Evolutionary conservation across 192 early-diverging fungal genomes (phyloP).

Genomic region (Ambispora gerdemannii): DNA sequence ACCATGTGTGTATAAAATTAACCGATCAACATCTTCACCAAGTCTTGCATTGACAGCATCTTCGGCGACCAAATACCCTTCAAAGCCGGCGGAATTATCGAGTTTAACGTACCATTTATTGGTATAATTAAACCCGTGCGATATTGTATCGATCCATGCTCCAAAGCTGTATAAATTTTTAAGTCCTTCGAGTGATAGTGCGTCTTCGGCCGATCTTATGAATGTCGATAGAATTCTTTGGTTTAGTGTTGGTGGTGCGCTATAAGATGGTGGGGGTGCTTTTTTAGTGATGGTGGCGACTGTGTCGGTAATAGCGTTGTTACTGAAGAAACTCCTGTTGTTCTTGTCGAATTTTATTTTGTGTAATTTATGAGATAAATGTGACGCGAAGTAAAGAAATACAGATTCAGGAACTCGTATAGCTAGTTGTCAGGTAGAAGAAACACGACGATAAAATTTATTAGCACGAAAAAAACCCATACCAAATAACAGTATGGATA

Average conservation of each 20-base stretch:
- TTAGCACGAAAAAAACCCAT: no score
- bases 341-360: neutral
- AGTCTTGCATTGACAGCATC: neutral
- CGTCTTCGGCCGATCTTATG: neutral
- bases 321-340: neutral
- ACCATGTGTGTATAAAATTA: conserved; percentile 30
- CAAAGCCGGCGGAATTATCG: neutral
- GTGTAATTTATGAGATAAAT: neutral
- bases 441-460: no score
- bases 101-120: neutral
- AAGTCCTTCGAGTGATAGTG: neutral
- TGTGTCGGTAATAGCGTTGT: no score
- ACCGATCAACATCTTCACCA: conserved; percentile 17
- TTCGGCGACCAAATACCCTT: conserved; percentile 17
- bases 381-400: neutral
- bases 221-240: neutral
- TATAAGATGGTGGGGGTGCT: neutral
- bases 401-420: neutral
- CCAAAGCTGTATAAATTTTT: neutral
- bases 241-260: neutral
- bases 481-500: no score
- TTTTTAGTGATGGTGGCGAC: no score
- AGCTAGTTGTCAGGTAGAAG: no score
- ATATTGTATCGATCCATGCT: neutral
- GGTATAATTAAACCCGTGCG: neutral